Conservation (phyloP, 1,284 basidiomycete genomes). For the Rhodotorula glutinis region DNA sequence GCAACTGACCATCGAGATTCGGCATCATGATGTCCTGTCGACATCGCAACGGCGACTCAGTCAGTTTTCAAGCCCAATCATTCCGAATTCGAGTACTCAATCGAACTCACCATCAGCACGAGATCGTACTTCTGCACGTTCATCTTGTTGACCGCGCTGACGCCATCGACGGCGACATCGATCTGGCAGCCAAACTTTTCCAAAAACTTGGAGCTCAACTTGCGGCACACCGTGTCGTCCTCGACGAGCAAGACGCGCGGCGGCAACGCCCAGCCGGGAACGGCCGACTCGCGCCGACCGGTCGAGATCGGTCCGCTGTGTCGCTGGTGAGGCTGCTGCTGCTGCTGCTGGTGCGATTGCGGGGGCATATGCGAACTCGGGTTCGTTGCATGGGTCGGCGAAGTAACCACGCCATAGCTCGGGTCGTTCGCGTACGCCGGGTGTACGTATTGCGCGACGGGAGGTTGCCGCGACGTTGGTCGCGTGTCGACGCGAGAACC, state of each 20-base stretch:
- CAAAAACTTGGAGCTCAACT: slow-evolving; percentile 85
- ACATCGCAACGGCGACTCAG: neutral
- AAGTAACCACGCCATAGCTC: neutral
- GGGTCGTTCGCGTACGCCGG: slow-evolving; percentile 8
- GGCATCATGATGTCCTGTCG: slow-evolving; percentile 87
- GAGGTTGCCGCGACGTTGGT: neutral
- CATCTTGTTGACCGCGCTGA: slow-evolving; percentile 94
- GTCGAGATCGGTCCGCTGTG: slow-evolving; percentile 1
- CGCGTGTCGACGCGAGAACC: neutral
- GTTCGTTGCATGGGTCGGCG: too few species aligned
- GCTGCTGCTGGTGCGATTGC: slow-evolving; percentile 2
- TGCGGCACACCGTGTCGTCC: slow-evolving; percentile 87
- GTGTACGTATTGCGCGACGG: slow-evolving; percentile 7
- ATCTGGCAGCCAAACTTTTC: slow-evolving; percentile 93
- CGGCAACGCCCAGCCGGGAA: slow-evolving; percentile 58
- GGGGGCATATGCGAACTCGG: neutral
- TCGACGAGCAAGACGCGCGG: slow-evolving; percentile 79
- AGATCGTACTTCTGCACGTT: slow-evolving; percentile 82
- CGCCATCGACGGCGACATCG: slow-evolving; percentile 87
- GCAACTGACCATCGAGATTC: slow-evolving; percentile 66
- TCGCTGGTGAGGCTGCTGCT: neutral
- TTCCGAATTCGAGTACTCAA: neutral
- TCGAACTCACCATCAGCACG: slow-evolving; percentile 75
- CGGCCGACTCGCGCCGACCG: slow-evolving; percentile 57
- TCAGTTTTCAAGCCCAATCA: too few species aligned